Evolutionary conservation across 139 green algal genomes (phyloP), one percentile per base, ranked within the genome.

Genomic region (Tetradesmus lagerheimii): DNA sequence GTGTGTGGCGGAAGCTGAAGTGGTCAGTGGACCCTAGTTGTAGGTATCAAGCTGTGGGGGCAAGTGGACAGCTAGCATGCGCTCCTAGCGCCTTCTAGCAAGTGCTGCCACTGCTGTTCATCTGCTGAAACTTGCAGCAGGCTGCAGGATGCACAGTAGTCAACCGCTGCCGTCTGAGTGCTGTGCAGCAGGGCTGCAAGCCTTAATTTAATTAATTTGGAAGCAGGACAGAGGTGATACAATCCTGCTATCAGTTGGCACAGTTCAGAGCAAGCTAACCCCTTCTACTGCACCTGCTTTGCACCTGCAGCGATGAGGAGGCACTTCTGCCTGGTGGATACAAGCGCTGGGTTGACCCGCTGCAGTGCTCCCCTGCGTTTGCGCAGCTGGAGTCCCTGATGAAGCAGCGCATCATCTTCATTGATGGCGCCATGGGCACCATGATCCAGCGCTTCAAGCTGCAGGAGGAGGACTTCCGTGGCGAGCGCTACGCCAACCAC

Each of bases 341-440:
- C 93, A 94, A 93, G 84, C 31, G 78, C 0, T 95, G 81, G 90
- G 8, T 37, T 16, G 83, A 92, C 34, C 66, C 76, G 9, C 23
- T 93, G 27, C n/a, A 92, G 83, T 20, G 74, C n/a, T 88, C 85
- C 3, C 45, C 62, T n/a, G 90, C 93, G 39, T 98, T 98, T 92
- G 94, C 86, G 31, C 77, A 95, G 89, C 93, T 99, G 75, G 91
- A 97, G 47, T n/a, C 90, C 74, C 93, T 99, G 87, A 96, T 99
- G 86, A 45, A 94, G 41, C 84, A 98, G 92, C 97, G 98, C 90
- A 98, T 99, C 87, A 93, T 97, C 50, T 96, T 97, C 90, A 99
- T 99, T 83, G 98, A 99, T 82, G 98, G 98, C 85, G 98, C 98
- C 38, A 99, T 99, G 98, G 98, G 98, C 92, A 99, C 89, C 91